These are phyloP conservation scores for Tetragonia tetragonoides DNA, from an alignment of 148 eudicot genomes.

Conservation along the genomic window DNA sequence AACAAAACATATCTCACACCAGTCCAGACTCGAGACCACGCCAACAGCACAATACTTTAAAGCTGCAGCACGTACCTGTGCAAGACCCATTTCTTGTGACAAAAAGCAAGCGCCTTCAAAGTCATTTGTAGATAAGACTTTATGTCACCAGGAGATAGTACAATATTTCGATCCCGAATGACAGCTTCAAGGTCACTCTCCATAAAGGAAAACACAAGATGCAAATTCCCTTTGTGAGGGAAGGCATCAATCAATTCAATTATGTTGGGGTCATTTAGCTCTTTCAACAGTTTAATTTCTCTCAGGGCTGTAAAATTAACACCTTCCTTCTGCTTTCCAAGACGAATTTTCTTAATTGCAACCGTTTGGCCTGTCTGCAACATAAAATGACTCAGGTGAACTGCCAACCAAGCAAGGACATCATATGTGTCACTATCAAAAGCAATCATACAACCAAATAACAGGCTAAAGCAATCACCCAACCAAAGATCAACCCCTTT, in stretches of 20 bases:
- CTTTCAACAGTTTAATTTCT: conserved; percentile 91
- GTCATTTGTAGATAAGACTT: conserved; percentile 95
- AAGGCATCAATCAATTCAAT: conserved; percentile 87
- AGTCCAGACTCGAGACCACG: too few relatives aligned
- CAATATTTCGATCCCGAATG: conserved; percentile 88
- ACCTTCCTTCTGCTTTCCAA: conserved; percentile 99
- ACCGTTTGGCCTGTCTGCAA: conserved; percentile 80
- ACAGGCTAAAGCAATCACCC: neutral
- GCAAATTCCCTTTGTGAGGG: conserved; percentile 91
- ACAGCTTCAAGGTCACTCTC: conserved; percentile 98
- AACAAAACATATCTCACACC: conserved; percentile 24
- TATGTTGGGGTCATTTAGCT: conserved; percentile 81
- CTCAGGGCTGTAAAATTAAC: conserved; percentile 92
- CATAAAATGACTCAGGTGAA: neutral
- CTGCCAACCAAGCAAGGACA: neutral
- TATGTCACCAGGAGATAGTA: conserved; percentile 82
- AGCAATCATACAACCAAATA: neutral
- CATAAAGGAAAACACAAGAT: conserved; percentile 97
- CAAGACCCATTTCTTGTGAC: conserved; percentile 96
- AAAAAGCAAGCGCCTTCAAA: conserved; percentile 79
- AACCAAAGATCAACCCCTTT: neutral
- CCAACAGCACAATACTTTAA: neutral
- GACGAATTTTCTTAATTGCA: conserved; percentile 94
- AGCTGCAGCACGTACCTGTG: conserved; percentile 60
- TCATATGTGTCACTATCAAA: neutral